These are phyloP conservation scores for Albatrellus sp. DNA, from an alignment of 1,284 basidiomycete genomes.

Conservation along the genomic window DNA sequence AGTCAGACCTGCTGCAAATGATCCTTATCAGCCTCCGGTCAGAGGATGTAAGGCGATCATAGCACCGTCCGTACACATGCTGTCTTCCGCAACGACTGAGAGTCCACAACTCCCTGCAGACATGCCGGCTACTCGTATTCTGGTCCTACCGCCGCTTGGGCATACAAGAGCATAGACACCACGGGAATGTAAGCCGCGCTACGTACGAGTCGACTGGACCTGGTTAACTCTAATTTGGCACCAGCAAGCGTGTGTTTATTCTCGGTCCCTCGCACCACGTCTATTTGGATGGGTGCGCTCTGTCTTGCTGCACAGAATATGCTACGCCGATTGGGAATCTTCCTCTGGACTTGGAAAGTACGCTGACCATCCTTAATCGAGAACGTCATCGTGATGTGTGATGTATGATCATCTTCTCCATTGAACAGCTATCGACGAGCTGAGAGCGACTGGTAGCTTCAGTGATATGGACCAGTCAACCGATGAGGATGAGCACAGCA, in stretches of 20 bases:
- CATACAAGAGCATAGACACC: slow-evolving; percentile 82
- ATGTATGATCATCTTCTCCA: background rate
- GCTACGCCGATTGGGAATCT: slow-evolving; percentile 82
- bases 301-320: slow-evolving; percentile 69
- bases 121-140: slow-evolving; percentile 97
- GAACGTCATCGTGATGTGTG: slow-evolving; percentile 14
- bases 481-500: slow-evolving; percentile 93
- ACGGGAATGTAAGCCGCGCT: slow-evolving; percentile 52
- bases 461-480: slow-evolving; percentile 49
- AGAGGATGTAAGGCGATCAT: slow-evolving; percentile 83
- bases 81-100: background rate
- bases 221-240: background rate
- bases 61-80: slow-evolving; percentile 62
- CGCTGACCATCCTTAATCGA: background rate
- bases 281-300: slow-evolving; percentile 78
- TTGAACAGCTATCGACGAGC: slow-evolving; percentile 50
- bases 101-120: slow-evolving; percentile 25
- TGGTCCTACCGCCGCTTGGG: slow-evolving; percentile 90
- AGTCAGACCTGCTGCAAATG: slow-evolving; percentile 38
- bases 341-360: slow-evolving; percentile 69
- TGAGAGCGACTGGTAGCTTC: slow-evolving; percentile 64
- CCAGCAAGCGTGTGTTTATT: slow-evolving; percentile 84
- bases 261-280: slow-evolving; percentile 94
- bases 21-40: slow-evolving; percentile 49
- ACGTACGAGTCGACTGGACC: too few relatives aligned